Evolutionary conservation across 345 rosid species (phyloP).

Genomic region (Syzygium aromaticum): DNA sequence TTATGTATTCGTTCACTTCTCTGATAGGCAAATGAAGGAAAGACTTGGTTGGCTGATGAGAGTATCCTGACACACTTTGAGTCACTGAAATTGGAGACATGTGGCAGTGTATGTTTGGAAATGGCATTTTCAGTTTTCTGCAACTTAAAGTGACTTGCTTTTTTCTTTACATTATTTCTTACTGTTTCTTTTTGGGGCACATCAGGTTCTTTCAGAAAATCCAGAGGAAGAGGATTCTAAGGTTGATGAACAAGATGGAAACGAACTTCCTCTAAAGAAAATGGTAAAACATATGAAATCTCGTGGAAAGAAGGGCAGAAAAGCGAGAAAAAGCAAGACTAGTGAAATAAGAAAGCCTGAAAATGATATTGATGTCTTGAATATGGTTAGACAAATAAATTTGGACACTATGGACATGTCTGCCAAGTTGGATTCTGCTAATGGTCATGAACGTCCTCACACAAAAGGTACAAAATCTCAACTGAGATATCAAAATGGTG

Average conservation of each 20-base stretch:
- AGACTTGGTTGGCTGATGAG: slow-evolving; percentile 84
- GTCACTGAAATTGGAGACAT: slow-evolving; percentile 51
- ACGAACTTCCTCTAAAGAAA: slow-evolving; percentile 72
- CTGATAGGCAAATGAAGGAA: slow-evolving; percentile 47
- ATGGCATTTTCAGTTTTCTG: background rate
- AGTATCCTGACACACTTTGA: slow-evolving; percentile 60
- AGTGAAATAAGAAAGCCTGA: slow-evolving; percentile 38
- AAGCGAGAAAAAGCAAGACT: slow-evolving; percentile 33
- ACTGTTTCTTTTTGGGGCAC: slow-evolving; percentile 1
- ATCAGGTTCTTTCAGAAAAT: slow-evolving; percentile 42
- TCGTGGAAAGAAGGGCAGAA: slow-evolving; percentile 51
- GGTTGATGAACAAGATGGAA: slow-evolving; percentile 63
- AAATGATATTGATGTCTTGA: slow-evolving; percentile 73
- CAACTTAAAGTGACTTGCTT: background rate
- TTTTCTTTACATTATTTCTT: background rate
- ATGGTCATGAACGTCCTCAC: slow-evolving; percentile 58
- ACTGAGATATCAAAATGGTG: slow-evolving; percentile 34
- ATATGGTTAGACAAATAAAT: slow-evolving; percentile 93
- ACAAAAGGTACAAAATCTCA: slow-evolving; percentile 28
- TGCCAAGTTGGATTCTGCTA: slow-evolving; percentile 64
- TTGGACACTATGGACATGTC: slow-evolving; percentile 45
- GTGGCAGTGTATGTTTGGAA: slow-evolving; percentile 40
- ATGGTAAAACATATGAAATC: slow-evolving; percentile 65
- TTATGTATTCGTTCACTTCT: slow-evolving; percentile 9
- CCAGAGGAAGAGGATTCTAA: slow-evolving; percentile 33